Evolutionary conservation across 2,329 filamentous ascomycete species (phyloP), one percentile per base, ranked within the genome.

Genomic region (Alternaria brassicicola): DNA sequence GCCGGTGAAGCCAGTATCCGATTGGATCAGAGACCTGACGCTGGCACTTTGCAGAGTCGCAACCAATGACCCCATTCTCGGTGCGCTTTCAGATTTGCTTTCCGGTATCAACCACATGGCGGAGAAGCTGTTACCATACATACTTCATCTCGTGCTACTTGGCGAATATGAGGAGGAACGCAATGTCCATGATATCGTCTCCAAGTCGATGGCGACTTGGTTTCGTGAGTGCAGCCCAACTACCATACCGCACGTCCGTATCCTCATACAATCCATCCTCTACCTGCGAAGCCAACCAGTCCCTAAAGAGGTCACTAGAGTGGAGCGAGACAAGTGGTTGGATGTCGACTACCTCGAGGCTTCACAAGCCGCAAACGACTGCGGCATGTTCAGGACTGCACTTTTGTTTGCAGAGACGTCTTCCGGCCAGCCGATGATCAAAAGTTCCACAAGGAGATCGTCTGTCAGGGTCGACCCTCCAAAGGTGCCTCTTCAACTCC

Each of bases 331-430:
- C 48, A 83, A 86, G 49, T 99, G 96, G 96, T 84, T 99, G 17
- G 90, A 96, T 25, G 80, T 98, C 25, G 90, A 98, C 72, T 90
- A 89, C 64, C 76, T 87, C 2, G 79, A 85, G 59, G 89, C 89
- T 23, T 88, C 93, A 1, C 79, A 83, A 25, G 90, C 92, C 35
- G 93, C 93, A 6, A 85, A 87, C 10, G 81, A 81, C 56, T 97
- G 94, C 71, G 88, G 89, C 15, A 92, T 98, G 89, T 89, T 90
- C 73, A 95, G 95, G 73, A 91, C 90, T 5, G 92, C 94, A 3
- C 81, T 99, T 1, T 78, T 97, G 7, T 90, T 98, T 67, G 85
- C 89, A 4, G 95, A 99, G 75, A 84, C 92, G 23, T 84, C 85
- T 28, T 82, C 85, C 21, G 86, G 86, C 0, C 86, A 88, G 39